Conservation (phyloP, 257 asterid species). For the Rubia yunnanensis region DNA sequence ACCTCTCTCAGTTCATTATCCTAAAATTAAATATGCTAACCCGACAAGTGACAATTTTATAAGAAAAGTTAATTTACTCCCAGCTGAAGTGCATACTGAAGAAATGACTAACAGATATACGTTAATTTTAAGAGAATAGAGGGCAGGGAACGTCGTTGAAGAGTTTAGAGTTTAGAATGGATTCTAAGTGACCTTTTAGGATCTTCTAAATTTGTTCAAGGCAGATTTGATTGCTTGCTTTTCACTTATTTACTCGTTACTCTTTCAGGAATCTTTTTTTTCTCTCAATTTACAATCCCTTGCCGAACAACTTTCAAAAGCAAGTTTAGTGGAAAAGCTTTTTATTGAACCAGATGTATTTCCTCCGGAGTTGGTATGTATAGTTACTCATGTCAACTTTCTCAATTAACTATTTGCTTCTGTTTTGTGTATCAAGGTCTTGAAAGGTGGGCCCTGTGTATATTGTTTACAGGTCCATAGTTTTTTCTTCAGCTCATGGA, state of each 20-base stretch:
- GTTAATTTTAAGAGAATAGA: too few species aligned
- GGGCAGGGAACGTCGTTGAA: not conserved
- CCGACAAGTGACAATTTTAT: not conserved
- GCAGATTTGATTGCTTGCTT: not conserved
- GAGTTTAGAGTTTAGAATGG: not conserved
- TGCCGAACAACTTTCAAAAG: conserved; percentile 64
- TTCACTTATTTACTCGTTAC: conserved; percentile 11
- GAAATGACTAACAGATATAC: not conserved
- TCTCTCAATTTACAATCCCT: conserved; percentile 66
- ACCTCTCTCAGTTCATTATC: not conserved
- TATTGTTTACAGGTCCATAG: not conserved
- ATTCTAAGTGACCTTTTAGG: not conserved
- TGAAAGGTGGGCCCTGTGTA: not conserved
- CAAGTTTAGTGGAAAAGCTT: conserved; percentile 61
- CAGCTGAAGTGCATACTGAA: not conserved
- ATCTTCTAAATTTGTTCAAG: not conserved
- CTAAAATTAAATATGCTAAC: not conserved
- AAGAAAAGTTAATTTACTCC: not conserved
- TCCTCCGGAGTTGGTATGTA: conserved; percentile 54
- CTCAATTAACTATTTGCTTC: not conserved
- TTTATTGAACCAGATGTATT: conserved; percentile 57
- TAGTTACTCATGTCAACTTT: conserved; percentile 1
- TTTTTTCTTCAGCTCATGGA: not conserved
- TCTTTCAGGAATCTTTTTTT: conserved; percentile 67
- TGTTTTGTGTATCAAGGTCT: not conserved